Percentiles rank a stretch among this genome's conserved stretches.
Conservation (phyloP, 2,329 filamentous ascomycete species). For the Tolypocladium inflatum region DNA sequence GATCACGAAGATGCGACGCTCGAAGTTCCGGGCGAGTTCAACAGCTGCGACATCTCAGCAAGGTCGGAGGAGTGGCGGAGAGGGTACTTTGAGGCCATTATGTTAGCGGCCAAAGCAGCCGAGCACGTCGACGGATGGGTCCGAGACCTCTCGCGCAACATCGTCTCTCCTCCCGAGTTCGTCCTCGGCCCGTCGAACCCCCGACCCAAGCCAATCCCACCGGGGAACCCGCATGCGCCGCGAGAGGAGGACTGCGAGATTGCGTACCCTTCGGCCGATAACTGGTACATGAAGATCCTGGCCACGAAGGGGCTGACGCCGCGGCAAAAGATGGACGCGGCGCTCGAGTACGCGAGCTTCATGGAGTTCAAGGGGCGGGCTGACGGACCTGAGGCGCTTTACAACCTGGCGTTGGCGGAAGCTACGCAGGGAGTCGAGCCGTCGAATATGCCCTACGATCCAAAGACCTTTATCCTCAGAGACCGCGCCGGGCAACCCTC, state of each 20-base stretch:
- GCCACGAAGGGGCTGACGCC: conserved; percentile 70
- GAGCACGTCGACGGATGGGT: conserved; percentile 79
- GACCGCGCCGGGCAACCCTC: conserved; percentile 50
- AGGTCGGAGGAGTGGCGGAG: conserved; percentile 80
- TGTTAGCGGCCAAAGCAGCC: conserved; percentile 65
- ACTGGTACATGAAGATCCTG: conserved; percentile 72
- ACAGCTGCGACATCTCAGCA: conserved; percentile 57
- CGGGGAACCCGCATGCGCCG: conserved; percentile 52
- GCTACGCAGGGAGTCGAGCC: conserved; percentile 48
- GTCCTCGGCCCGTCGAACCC: conserved; percentile 80
- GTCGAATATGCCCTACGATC: conserved; percentile 39
- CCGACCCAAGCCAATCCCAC: conserved; percentile 61
- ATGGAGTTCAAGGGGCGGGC: conserved; percentile 64
- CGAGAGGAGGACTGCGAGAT: conserved; percentile 66
- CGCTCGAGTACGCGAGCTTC: conserved; percentile 76
- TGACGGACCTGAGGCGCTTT: conserved; percentile 61
- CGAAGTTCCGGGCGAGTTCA: conserved; percentile 58
- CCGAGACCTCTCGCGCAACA: conserved; percentile 53
- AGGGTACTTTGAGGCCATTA: conserved; percentile 75
- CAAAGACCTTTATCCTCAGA: conserved; percentile 53
- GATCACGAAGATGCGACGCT: conserved; percentile 52
- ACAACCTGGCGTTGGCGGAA: conserved; percentile 66
- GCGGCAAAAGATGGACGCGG: conserved; percentile 73
- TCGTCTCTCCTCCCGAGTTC: conserved; percentile 62
- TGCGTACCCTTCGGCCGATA: conserved; percentile 61